These are phyloP conservation scores for Pseudozyma thailandica DNA, from an alignment of 1,284 basidiomycete species.

Conservation along the genomic window DNA sequence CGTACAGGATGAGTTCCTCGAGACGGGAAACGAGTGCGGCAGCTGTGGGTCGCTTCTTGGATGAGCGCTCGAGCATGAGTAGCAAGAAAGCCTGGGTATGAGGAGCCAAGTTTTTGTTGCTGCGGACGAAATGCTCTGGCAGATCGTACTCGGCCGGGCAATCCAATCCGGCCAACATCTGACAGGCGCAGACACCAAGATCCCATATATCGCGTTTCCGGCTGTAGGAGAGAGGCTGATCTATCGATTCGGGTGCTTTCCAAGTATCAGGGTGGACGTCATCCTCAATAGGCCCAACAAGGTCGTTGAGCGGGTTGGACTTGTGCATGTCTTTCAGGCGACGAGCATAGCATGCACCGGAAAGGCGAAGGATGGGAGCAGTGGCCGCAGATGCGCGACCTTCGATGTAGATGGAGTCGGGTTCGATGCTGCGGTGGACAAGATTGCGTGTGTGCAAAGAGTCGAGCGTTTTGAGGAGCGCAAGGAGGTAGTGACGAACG, in stretches of 20 bases:
- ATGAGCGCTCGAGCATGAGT: constrained; percentile 56
- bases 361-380: constrained; percentile 28
- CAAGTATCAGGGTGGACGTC: constrained; percentile 42
- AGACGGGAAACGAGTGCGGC: constrained; percentile 44
- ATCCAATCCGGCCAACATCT: constrained; percentile 65
- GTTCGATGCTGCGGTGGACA: constrained; percentile 56
- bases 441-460: constrained; percentile 56
- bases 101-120: constrained; percentile 21
- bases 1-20: constrained; percentile 58
- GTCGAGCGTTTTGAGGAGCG: constrained; percentile 57
- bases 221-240: constrained; percentile 55
- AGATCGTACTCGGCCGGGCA: constrained; percentile 38
- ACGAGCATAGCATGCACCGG: constrained; percentile 49
- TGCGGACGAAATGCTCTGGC: constrained; percentile 48
- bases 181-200: constrained; percentile 58
- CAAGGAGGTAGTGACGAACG: constrained; percentile 49
- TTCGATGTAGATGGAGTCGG: constrained; percentile 44
- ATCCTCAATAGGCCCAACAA: constrained; percentile 22
- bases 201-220: constrained; percentile 66
- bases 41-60: constrained; percentile 51
- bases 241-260: constrained; percentile 61
- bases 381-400: constrained; percentile 16
- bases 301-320: constrained; percentile 57
- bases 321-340: constrained; percentile 60
- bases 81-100: constrained; percentile 48